Percentiles rank a stretch among this genome's conserved stretches.
Evolutionary conservation across 768 basidiomycete species (phyloP).

Genomic region (Tricholoma matsutake): DNA sequence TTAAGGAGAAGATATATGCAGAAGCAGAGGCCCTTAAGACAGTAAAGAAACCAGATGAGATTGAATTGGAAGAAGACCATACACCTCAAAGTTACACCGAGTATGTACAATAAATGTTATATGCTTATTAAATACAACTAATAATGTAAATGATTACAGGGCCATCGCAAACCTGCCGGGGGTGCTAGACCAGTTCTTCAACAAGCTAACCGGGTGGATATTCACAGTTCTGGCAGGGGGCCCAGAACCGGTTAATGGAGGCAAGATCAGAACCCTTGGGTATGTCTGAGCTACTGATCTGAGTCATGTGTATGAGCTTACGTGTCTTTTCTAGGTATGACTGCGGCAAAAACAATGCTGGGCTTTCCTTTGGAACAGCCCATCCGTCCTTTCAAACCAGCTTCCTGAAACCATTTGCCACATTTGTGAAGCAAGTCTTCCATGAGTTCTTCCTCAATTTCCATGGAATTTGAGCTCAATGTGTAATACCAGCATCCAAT

Average conservation of each 20-base stretch:
- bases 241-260: background rate
- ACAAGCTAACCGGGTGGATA: background rate
- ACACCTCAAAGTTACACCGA: background rate
- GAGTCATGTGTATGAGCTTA: background rate
- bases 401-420: constrained; percentile 2
- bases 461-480: background rate
- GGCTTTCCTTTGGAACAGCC: background rate
- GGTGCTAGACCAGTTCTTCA: background rate
- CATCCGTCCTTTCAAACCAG: background rate
- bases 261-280: background rate
- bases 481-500: background rate
- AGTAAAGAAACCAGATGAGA: background rate
- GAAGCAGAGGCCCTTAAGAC: no score
- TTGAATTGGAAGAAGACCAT: background rate
- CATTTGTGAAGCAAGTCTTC: background rate
- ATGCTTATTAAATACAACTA: background rate
- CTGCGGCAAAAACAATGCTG: background rate
- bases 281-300: background rate
- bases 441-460: background rate
- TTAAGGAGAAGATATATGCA: background rate
- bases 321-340: background rate
- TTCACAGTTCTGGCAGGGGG: constrained; percentile 1
- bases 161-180: background rate
- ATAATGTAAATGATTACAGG: background rate
- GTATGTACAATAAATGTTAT: background rate